Conservation (phyloP, 2,329 filamentous ascomycete genomes). For the Botryotinia narcissicola region DNA sequence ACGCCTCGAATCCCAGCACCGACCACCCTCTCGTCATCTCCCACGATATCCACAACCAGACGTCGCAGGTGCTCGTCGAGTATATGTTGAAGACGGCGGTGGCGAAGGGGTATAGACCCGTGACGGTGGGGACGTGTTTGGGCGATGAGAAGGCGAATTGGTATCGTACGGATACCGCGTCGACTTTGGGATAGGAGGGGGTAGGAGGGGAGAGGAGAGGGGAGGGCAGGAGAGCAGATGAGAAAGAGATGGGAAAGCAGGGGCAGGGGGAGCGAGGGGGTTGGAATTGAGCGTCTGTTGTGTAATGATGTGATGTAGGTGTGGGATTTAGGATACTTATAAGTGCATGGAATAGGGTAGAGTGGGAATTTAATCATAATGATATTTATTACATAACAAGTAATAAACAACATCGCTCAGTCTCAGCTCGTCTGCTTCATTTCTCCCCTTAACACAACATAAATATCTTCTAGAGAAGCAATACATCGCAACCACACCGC, state of each 20-base stretch:
- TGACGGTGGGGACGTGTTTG: constrained; percentile 47
- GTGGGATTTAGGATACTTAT: background rate
- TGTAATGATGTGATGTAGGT: background rate
- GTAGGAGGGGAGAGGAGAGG: background rate
- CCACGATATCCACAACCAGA: constrained; percentile 40
- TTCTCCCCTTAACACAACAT: background rate
- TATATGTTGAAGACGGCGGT: constrained; percentile 37
- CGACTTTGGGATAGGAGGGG: background rate
- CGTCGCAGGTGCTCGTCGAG: constrained; percentile 34
- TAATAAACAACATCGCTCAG: background rate
- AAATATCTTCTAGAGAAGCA: background rate
- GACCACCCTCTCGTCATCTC: constrained; percentile 43
- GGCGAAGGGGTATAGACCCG: constrained; percentile 40
- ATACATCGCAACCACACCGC: background rate
- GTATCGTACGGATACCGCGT: constrained; percentile 39
- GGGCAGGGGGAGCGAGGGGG: background rate
- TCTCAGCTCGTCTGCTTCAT: background rate
- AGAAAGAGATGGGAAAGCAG: background rate
- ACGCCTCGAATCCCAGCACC: constrained; percentile 19
- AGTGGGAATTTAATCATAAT: background rate
- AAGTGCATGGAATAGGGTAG: background rate
- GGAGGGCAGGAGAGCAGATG: background rate
- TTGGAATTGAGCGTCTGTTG: background rate
- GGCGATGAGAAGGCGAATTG: constrained; percentile 42
- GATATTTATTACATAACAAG: background rate